phyloP scores from a whole-genome alignment of 352 stramenopile genomes.

The Phytophthora palmivora region DNA sequence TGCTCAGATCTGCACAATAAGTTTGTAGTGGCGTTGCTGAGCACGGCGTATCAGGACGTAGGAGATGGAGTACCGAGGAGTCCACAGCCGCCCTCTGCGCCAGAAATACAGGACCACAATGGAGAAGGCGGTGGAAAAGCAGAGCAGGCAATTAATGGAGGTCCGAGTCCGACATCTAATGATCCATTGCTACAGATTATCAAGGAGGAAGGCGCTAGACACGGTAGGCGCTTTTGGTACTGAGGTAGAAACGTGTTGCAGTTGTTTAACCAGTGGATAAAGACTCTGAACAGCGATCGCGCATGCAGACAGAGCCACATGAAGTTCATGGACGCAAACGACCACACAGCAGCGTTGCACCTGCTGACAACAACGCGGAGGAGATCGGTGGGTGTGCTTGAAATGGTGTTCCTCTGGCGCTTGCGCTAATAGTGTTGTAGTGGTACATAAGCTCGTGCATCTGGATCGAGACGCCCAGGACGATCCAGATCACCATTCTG shows the following conservation, averaged over 20 bases:
- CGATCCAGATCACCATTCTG: slow-evolving; percentile 55
- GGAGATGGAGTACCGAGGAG: slow-evolving; percentile 11
- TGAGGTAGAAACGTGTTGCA: not conserved
- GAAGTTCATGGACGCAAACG: slow-evolving; percentile 25
- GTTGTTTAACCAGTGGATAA: slow-evolving; percentile 28
- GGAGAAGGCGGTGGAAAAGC: slow-evolving; percentile 7
- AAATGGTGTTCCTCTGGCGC: not conserved
- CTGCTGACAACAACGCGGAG: slow-evolving; percentile 25
- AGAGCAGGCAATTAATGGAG: slow-evolving; percentile 7
- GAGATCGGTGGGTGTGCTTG: slow-evolving; percentile 25
- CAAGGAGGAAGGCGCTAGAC: slow-evolving; percentile 28
- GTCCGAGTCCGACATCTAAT: not conserved
- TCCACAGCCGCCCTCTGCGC: slow-evolving; percentile 12
- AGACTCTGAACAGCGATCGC: slow-evolving; percentile 39
- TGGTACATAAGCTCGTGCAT: slow-evolving; percentile 40
- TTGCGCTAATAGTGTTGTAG: slow-evolving; percentile 26
- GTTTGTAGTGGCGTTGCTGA: slow-evolving; percentile 64
- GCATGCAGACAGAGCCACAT: slow-evolving; percentile 5
- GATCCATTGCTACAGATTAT: slow-evolving; percentile 32
- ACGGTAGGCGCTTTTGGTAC: slow-evolving; percentile 19
- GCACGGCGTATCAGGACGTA: slow-evolving; percentile 34
- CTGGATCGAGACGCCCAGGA: slow-evolving; percentile 27
- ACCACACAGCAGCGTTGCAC: slow-evolving; percentile 34
- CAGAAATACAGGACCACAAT: slow-evolving; percentile 13
- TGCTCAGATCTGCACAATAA: slow-evolving; percentile 62